Base-by-base conservation (phyloP, 2,329 filamentous ascomycete genomes). In the Hymenoscyphus infarciens region DNA sequence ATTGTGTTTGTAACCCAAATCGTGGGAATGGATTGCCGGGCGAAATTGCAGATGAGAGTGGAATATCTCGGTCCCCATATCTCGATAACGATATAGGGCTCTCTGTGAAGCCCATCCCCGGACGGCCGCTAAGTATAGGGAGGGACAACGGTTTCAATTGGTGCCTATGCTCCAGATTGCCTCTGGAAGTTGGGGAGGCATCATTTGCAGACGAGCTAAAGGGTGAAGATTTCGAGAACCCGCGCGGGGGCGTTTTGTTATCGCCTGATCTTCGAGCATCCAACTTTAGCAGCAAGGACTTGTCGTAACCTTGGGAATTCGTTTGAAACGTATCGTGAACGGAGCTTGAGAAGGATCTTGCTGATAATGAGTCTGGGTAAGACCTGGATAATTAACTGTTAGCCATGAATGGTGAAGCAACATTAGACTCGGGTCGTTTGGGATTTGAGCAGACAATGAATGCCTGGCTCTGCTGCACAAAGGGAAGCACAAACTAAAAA, bases 291-390 rank as follows among this genome's bases (percentile, higher is more conserved):
- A 77, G 59, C 35, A 75, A 61, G 19, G 74, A 74, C 64, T 75
- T 75, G 59, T 77, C 75, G 63, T 75, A 77, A 61, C 74, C 74
- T 60, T 75, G 71, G 2, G 72, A 71, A 62, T 71, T 74, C 45
- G 67, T 74, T 66, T 71, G 72, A 60, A 71, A 75, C 59, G 66
- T 64, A 25, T 74, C 71, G 64, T 74, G 74, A 15, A 74, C 73
- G n/a, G 70, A 72, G 59, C 70, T 74, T 70, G 73, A 71, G 59
- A 74, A 76, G 16, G 65, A 66, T 63, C 62, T 69, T 35, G 63
- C 59, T 45, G 53, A 63, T 31, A 61, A 53, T 25, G 68, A 64
- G 27, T 73, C 69, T 57, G 67, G 66, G 59, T 65, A 69, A 19
- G 69, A 68, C 54, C 70, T 73, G 56, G 57, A 56, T 16, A 60